Conservation (phyloP, 306 rosid genomes). For the Arachis hypogaea region DNA sequence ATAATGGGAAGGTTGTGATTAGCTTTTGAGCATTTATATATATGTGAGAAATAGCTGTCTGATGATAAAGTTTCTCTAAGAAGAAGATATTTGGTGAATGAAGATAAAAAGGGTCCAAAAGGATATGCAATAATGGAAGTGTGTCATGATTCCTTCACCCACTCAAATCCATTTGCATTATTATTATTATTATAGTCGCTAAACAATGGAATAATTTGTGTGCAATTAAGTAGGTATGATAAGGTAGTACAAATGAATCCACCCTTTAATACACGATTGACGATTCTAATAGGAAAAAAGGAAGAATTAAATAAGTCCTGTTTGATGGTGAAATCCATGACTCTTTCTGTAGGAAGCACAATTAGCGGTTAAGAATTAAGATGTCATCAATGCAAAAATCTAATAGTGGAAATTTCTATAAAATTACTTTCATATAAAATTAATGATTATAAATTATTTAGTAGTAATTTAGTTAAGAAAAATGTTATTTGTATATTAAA, state of each 20-base stretch:
- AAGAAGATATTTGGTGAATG: neutral
- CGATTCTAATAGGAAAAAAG: neutral
- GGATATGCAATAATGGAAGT: neutral
- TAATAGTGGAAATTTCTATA: too few relatives aligned
- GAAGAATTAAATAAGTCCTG: neutral
- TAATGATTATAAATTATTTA: too few relatives aligned
- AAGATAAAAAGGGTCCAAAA: neutral
- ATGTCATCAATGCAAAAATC: too few relatives aligned
- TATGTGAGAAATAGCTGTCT: slow-evolving; percentile 16
- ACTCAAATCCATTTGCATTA: neutral
- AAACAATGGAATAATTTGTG: neutral
- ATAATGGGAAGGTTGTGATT: neutral
- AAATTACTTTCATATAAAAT: too few relatives aligned
- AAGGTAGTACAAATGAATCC: neutral
- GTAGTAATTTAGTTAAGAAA: too few relatives aligned
- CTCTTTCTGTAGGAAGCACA: neutral
- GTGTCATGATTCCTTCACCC: too few relatives aligned
- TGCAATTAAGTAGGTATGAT: neutral
- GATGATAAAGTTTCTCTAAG: neutral
- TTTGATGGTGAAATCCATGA: slow-evolving; percentile 7
- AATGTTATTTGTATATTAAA: too few relatives aligned
- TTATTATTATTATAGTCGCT: neutral
- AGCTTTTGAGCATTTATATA: neutral
- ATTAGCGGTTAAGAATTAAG: neutral
- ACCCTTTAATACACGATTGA: neutral